phyloP scores from a whole-genome alignment of 345 rosid species.

The Brassica incana region DNA sequence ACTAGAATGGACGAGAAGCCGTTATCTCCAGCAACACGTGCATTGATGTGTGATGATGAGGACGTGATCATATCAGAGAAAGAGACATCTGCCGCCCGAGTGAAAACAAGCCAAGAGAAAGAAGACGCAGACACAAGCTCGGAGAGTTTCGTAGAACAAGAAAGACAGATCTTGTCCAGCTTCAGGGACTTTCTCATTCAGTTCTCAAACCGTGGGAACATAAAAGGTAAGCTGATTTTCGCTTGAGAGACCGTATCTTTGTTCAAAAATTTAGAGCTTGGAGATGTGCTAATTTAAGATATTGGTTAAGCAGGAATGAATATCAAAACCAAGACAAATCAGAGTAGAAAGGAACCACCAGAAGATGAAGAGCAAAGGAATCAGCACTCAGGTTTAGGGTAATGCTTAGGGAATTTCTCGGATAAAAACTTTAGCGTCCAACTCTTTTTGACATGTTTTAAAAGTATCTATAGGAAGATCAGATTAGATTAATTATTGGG shows the following conservation, averaged over 20 bases:
- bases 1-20: conserved; percentile 37
- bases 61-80: conserved; percentile 38
- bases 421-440: background rate
- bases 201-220: conserved; percentile 48
- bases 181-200: conserved; percentile 57
- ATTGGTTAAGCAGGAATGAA: conserved; percentile 8
- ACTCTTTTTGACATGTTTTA: background rate
- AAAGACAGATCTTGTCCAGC: conserved; percentile 50
- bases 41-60: conserved; percentile 68
- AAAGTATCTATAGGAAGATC: background rate
- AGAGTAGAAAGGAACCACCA: conserved; percentile 10
- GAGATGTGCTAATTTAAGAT: background rate
- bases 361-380: conserved; percentile 25
- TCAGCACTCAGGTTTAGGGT: conserved; percentile 13
- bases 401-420: background rate
- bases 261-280: background rate
- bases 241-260: background rate
- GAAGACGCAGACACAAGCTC: conserved; percentile 40
- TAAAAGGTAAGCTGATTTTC: conserved; percentile 45
- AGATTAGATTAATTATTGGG: background rate
- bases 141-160: conserved; percentile 51
- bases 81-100: conserved; percentile 12
- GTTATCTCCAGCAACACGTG: conserved; percentile 58
- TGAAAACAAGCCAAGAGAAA: conserved; percentile 29
- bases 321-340: conserved; percentile 12